Evolutionary conservation across 208 protist genomes (phyloP).

Genomic region (Leishmania martiniquensis): DNA sequence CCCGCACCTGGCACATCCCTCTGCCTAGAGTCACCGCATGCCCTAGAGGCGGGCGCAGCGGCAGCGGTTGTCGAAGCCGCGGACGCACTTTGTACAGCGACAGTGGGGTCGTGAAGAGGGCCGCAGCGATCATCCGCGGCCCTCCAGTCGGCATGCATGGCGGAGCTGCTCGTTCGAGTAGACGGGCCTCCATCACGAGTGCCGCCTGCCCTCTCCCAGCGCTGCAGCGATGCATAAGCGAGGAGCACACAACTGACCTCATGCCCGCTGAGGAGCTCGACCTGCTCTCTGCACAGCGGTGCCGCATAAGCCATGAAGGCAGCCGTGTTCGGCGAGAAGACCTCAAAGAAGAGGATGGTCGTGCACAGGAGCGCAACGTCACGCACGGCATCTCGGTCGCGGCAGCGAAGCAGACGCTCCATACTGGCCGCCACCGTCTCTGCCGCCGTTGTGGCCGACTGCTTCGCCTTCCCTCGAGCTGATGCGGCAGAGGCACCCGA

Average conservation of each 20-base stretch:
- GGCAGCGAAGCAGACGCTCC: not conserved
- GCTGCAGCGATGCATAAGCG: conserved; percentile 62
- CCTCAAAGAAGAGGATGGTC: conserved; percentile 72
- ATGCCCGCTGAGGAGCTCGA: conserved; percentile 53
- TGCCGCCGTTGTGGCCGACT: not conserved
- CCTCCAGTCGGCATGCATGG: not conserved
- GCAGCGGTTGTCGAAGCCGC: not conserved
- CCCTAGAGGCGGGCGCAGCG: not conserved
- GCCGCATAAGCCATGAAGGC: conserved; percentile 52
- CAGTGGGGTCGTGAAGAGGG: not conserved
- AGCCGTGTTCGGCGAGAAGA: conserved; percentile 43
- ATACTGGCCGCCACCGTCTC: not conserved
- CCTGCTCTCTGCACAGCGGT: conserved; percentile 41
- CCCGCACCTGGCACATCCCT: not conserved
- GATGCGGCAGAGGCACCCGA: not conserved
- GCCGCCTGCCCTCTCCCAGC: conserved; percentile 16
- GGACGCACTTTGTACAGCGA: conserved; percentile 17
- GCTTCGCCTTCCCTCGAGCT: not conserved
- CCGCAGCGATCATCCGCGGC: not conserved
- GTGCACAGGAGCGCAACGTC: conserved; percentile 62
- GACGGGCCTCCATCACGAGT: no score
- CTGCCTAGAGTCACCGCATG: not conserved
- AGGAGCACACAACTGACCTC: conserved; percentile 65
- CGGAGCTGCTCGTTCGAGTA: not conserved
- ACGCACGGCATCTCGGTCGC: conserved; percentile 28